Evolutionary conservation across 2,329 filamentous ascomycete species (phyloP).

Genomic region (Stromatinia cepivora): DNA sequence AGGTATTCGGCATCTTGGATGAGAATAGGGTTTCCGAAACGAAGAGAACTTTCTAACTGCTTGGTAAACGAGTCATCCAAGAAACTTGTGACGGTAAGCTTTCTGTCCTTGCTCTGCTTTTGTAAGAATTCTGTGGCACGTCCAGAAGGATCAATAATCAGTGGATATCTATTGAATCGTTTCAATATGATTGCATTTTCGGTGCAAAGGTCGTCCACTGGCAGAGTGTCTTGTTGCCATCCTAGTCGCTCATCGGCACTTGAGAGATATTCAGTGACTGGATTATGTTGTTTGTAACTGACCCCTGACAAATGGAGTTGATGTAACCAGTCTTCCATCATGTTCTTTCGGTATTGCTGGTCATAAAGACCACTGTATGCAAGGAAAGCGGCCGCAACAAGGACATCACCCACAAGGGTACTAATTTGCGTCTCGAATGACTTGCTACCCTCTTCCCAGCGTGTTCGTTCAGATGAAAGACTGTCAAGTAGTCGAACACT

Average conservation of each 20-base stretch:
- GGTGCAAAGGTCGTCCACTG: constrained; percentile 95
- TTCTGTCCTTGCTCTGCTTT: constrained; percentile 89
- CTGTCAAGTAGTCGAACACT: constrained; percentile 93
- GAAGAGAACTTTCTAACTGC: constrained; percentile 92
- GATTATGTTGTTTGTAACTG: constrained; percentile 88
- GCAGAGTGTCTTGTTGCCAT: constrained; percentile 92
- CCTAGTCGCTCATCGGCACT: constrained; percentile 91
- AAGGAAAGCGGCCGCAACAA: constrained; percentile 94
- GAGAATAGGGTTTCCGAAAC: constrained; percentile 96
- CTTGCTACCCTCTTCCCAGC: constrained; percentile 97
- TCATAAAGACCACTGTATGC: constrained; percentile 97
- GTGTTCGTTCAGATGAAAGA: constrained; percentile 84
- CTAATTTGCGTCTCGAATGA: constrained; percentile 98
- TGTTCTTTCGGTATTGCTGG: constrained; percentile 94
- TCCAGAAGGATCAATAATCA: constrained; percentile 97
- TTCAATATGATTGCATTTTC: constrained; percentile 98
- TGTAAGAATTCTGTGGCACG: constrained; percentile 93
- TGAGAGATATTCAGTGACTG: constrained; percentile 93
- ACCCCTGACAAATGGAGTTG: constrained; percentile 93
- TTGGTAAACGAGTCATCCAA: constrained; percentile 97
- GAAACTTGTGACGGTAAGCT: constrained; percentile 96
- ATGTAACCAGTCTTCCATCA: constrained; percentile 97
- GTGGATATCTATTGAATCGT: constrained; percentile 95
- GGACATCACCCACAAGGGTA: constrained; percentile 91
- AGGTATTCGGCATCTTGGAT: constrained; percentile 98